These are phyloP conservation scores for Hemileccinum rubropunctum DNA, from an alignment of 768 basidiomycete species.

Conservation along the genomic window DNA sequence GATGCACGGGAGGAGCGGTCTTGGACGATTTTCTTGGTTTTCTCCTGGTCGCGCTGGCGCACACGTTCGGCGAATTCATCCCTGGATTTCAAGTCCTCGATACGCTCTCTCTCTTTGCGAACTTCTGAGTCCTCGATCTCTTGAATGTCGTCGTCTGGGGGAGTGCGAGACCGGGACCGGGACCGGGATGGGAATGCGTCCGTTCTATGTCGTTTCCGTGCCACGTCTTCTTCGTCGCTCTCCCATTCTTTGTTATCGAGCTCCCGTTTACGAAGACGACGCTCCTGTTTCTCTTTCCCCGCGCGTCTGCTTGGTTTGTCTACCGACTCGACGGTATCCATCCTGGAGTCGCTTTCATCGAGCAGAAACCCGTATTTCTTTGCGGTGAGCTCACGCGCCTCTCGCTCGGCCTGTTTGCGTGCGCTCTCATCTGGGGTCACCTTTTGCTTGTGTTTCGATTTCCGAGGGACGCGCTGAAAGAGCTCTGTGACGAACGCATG, in stretches of 20 bases:
- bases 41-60: constrained; percentile 75
- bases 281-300: constrained; percentile 54
- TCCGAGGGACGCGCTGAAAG: constrained; percentile 73
- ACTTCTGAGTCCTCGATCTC: constrained; percentile 80
- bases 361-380: constrained; percentile 80
- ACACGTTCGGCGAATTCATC: constrained; percentile 94
- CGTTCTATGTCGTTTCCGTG: constrained; percentile 58
- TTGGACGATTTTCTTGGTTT: constrained; percentile 87
- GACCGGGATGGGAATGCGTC: constrained; percentile 36
- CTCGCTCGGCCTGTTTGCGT: constrained; percentile 71
- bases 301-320: constrained; percentile 24
- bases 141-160: constrained; percentile 38
- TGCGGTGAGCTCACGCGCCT: constrained; percentile 61
- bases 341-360: constrained; percentile 72
- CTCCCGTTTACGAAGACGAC: constrained; percentile 76
- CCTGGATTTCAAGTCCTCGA: constrained; percentile 79
- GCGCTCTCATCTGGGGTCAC: constrained; percentile 38
- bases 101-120: constrained; percentile 67
- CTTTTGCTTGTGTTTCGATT: constrained; percentile 64
- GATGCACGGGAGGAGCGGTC: constrained; percentile 80
- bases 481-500: constrained; percentile 80
- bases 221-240: constrained; percentile 83
- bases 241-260: constrained; percentile 84
- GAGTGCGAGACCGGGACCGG: constrained; percentile 23
- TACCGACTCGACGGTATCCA: constrained; percentile 38